phyloP scores from a whole-genome alignment of 1,284 basidiomycete genomes.

The Leucoagaricus sp. region DNA sequence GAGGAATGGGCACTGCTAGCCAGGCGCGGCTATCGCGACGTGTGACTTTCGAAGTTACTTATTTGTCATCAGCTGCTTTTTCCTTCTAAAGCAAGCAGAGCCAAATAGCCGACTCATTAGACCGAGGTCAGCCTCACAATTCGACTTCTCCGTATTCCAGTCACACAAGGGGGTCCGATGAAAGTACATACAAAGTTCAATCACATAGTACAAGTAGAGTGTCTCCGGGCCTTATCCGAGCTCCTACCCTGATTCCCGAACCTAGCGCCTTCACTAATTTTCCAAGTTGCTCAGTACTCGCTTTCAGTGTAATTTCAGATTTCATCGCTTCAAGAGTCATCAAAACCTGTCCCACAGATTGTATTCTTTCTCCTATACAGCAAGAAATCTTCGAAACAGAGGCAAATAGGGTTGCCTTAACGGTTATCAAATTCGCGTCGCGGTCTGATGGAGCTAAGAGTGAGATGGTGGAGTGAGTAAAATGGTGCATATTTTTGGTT shows the following conservation, averaged over 20 bases:
- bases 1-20: no score
- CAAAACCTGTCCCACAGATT: constrained; percentile 48
- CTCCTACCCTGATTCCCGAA: constrained; percentile 42
- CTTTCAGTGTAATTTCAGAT: constrained; percentile 56
- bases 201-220: constrained; percentile 35
- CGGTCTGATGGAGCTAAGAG: neutral
- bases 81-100: no score
- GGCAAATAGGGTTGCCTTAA: constrained; percentile 52
- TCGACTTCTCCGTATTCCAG: no score
- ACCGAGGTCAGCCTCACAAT: no score
- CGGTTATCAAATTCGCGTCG: constrained; percentile 5
- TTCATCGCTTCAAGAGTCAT: constrained; percentile 76
- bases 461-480: neutral
- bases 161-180: no score
- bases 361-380: constrained; percentile 44
- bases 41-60: no score
- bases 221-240: constrained; percentile 45
- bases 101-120: no score
- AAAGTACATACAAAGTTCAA: neutral
- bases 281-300: constrained; percentile 48
- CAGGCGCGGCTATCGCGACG: no score
- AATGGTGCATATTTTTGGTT: neutral
- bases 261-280: constrained; percentile 43
- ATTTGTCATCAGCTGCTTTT: no score
- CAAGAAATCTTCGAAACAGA: constrained; percentile 58